Evolutionary conservation across 495 filamentous ascomycete genomes (phyloP), one percentile per base, ranked within the genome.

Genomic region (Achaetomiella virescens): DNA sequence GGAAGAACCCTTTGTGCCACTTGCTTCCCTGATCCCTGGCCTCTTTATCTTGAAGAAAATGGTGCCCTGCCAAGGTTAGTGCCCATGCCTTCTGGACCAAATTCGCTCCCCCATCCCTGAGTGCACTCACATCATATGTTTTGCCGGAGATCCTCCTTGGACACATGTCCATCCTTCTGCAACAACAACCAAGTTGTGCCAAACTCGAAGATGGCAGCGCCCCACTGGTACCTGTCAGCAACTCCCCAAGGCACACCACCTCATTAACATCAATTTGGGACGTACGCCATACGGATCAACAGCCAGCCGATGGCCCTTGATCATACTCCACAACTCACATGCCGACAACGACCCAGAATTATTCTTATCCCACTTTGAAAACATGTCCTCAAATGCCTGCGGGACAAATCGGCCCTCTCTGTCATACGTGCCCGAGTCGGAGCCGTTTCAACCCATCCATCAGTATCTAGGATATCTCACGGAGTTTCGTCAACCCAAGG

Each of bases 341-440:
- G 31, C 54, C 2, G 55, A 60, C 29, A 67, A 31, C 4, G 52
- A 41, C 8, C 60, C 58, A 1, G 61, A 55, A 27, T 64, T 42
- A 25, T 66, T 68, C 6, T 42, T 11, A 42, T 75, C 78, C 59
- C 76, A 82, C 68, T 82, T 81, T 42, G 68, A 61, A 49, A 85
- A 84, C 61, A 81, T 61, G 56, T 83, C 77, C 68, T 85, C 80
- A 59, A 84, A 83, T 11, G 62, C 61, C 67, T 80, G 75, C 46
- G 78, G 79, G 6, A 75, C 52, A 55, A 83, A 81, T 0, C 79
- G 67, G 1, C 81, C 81, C 61, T 84, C 80, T 9, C 57, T 67
- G 61, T 82, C 79, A 50, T 74, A 83, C 6, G 66, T 71, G 7
- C 74, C 75, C 17, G 68, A 75, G 54, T 83, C 81, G 36, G 71